Conservation (phyloP, 805 yeast genomes). For the Metschnikowia dekortorum region DNA sequence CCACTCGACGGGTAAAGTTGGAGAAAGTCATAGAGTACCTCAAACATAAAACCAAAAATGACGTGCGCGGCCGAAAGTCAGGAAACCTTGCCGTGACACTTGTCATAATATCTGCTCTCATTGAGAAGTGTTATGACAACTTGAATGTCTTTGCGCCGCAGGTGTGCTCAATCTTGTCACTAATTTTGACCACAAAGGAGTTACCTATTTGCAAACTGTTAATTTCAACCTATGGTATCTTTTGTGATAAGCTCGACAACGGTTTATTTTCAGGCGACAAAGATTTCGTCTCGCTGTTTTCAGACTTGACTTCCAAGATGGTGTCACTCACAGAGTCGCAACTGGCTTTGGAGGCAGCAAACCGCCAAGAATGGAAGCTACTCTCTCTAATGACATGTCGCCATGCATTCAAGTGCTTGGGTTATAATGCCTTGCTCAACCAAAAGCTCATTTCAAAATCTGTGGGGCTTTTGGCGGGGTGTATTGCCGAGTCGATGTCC, state of each 20-base stretch:
- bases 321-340: slow-evolving; percentile 14
- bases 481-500: slow-evolving; percentile 23
- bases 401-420: slow-evolving; percentile 35
- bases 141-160: slow-evolving; percentile 75
- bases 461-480: slow-evolving; percentile 35
- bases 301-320: slow-evolving; percentile 17
- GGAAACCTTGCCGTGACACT: slow-evolving; percentile 86
- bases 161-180: slow-evolving; percentile 55
- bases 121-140: slow-evolving; percentile 75
- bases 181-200: slow-evolving; percentile 55
- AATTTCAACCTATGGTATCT: slow-evolving; percentile 41
- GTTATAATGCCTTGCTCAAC: slow-evolving; percentile 28
- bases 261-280: slow-evolving; percentile 64
- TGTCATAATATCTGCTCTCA: slow-evolving; percentile 62
- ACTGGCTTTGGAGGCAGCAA: slow-evolving; percentile 20
- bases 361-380: slow-evolving; percentile 43
- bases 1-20: slow-evolving; percentile 81
- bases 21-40: slow-evolving; percentile 79
- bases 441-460: slow-evolving; percentile 28
- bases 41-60: slow-evolving; percentile 55
- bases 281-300: slow-evolving; percentile 47
- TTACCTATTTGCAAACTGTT: slow-evolving; percentile 53
- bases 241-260: slow-evolving; percentile 44
- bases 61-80: slow-evolving; percentile 54
- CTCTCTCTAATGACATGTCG: slow-evolving; percentile 38